Conservation (phyloP, 2,329 filamentous ascomycete genomes). For the Alternaria arborescens region DNA sequence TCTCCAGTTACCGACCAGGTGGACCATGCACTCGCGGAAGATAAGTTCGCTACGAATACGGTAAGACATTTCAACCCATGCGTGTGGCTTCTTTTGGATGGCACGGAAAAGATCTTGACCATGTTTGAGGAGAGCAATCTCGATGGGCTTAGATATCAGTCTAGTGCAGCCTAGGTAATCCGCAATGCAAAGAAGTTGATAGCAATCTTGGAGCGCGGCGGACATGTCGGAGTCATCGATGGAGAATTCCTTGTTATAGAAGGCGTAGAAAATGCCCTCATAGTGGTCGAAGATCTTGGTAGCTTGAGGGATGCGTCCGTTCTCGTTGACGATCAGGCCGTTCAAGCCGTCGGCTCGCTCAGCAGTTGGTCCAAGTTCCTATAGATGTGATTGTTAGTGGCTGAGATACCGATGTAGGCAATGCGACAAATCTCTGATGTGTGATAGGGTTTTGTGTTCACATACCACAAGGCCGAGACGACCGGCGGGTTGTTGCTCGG, state of each 20-base stretch:
- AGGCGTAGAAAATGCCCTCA: constrained; percentile 56
- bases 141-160: constrained; percentile 56
- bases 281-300: constrained; percentile 47
- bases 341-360: constrained; percentile 29
- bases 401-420: neutral
- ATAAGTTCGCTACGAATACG: constrained; percentile 57
- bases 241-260: constrained; percentile 56
- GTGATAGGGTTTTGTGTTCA: neutral
- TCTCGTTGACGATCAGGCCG: constrained; percentile 45
- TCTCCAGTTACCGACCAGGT: constrained; percentile 55
- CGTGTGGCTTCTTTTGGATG: constrained; percentile 54
- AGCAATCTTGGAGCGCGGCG: constrained; percentile 51
- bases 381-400: constrained; percentile 4
- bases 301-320: constrained; percentile 43
- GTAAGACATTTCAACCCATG: constrained; percentile 57
- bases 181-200: constrained; percentile 55
- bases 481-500: constrained; percentile 30
- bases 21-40: constrained; percentile 57
- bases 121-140: constrained; percentile 58
- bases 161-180: constrained; percentile 57
- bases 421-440: neutral
- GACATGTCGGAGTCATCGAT: constrained; percentile 53
- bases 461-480: constrained; percentile 41
- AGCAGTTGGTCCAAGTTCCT: constrained; percentile 50
- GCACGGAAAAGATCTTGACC: constrained; percentile 57